These are phyloP conservation scores for Arabidopsis arenosa DNA, from an alignment of 345 rosid genomes.

Conservation along the genomic window DNA sequence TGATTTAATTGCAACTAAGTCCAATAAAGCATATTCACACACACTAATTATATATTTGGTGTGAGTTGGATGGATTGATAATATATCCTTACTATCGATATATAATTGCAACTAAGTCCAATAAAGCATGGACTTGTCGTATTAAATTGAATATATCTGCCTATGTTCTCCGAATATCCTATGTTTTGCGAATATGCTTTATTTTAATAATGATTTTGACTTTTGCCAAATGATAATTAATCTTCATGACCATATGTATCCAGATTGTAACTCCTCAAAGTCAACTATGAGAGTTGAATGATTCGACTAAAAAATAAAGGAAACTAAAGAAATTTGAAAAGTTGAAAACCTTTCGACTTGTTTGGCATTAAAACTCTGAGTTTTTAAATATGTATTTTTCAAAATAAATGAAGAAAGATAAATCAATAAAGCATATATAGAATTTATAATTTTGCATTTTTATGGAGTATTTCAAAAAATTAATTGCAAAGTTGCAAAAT, in stretches of 20 bases:
- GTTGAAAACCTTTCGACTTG: too few species aligned
- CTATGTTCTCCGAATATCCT: conserved; percentile 34
- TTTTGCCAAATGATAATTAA: conserved; percentile 24
- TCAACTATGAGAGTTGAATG: conserved; percentile 39
- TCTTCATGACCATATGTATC: conserved; percentile 29
- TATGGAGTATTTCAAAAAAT: too few species aligned
- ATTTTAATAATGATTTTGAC: conserved; percentile 32
- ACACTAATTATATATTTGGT: background rate
- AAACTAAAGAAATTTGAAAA: background rate
- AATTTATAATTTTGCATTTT: too few species aligned
- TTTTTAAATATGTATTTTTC: too few species aligned
- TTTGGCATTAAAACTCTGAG: too few species aligned
- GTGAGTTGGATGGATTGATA: conserved; percentile 2
- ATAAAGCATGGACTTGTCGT: background rate
- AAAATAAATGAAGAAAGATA: too few species aligned
- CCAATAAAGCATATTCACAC: too few species aligned
- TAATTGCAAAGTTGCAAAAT: too few species aligned
- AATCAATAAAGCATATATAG: too few species aligned
- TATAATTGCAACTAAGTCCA: background rate
- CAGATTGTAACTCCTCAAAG: conserved; percentile 27
- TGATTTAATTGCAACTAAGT: too few species aligned
- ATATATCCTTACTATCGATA: background rate
- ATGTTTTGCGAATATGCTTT: conserved; percentile 36
- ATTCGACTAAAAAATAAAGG: background rate
- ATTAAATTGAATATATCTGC: background rate